Evolutionary conservation across 2,329 filamentous ascomycete genomes (phyloP).

Genomic region (Allantophomopsis lycopodina): DNA sequence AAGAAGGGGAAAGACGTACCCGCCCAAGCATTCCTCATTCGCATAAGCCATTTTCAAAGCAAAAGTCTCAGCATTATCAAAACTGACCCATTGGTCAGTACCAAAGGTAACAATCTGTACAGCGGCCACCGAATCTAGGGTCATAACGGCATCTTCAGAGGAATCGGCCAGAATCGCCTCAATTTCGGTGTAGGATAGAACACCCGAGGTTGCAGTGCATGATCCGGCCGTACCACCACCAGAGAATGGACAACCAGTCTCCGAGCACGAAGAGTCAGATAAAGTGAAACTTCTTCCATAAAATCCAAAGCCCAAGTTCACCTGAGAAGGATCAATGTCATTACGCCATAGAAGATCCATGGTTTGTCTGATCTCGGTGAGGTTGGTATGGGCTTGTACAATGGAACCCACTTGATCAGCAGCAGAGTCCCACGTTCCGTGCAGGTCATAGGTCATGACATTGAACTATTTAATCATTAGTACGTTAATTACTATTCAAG

Average conservation of each 20-base stretch:
- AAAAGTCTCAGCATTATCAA: slow-evolving; percentile 2
- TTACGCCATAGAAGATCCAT: slow-evolving; percentile 6
- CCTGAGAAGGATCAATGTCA: slow-evolving; percentile 2
- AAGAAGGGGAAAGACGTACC: background rate
- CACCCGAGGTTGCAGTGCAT: slow-evolving; percentile 15
- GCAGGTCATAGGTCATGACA: slow-evolving; percentile 27
- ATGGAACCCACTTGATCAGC: slow-evolving; percentile 19
- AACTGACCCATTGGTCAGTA: slow-evolving; percentile 20
- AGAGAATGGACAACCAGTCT: slow-evolving; percentile 4
- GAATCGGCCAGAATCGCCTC: slow-evolving; percentile 13
- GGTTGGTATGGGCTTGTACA: slow-evolving; percentile 11
- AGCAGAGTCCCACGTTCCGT: slow-evolving; percentile 22
- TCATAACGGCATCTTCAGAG: slow-evolving; percentile 5
- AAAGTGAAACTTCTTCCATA: slow-evolving; percentile 6
- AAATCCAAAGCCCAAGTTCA: slow-evolving; percentile 4
- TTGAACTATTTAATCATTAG: slow-evolving; percentile 17
- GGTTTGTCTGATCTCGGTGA: slow-evolving; percentile 5
- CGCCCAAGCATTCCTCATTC: background rate
- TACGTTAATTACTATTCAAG: too few species aligned
- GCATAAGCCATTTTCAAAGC: background rate
- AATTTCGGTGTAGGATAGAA: slow-evolving; percentile 23
- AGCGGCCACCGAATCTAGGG: slow-evolving; percentile 12
- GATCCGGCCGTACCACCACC: slow-evolving; percentile 3
- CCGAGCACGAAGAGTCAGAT: slow-evolving; percentile 1
- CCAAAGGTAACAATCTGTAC: slow-evolving; percentile 20